Evolutionary conservation across 176 grass and related monocot genomes (phyloP), one percentile per base, ranked within the genome.

Genomic region (Oryza coarctata): DNA sequence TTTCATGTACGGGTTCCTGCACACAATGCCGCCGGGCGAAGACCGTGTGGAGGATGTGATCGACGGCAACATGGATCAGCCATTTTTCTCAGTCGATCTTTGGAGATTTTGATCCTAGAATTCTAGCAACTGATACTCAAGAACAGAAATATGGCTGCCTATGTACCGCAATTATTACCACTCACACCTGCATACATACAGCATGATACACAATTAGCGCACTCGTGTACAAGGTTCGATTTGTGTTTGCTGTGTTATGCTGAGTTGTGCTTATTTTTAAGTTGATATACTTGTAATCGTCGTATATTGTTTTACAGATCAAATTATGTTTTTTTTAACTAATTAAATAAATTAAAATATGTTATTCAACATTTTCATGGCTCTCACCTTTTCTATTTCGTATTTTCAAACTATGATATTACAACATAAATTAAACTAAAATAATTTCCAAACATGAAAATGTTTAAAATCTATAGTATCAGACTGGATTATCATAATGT

Each of bases 1-100:
- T 87, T 76, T 65, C 66, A 87, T 87, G 80, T 77, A 71, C 13
- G 80, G 73, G 22, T 87, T 81, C 9, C 69, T 55, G 20, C 73
- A 69, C 78, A 63, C 38, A 2, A 30, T 70, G 7, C 31, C 30
- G 5, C 65, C 72, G 7, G 17, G 5, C 5, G 79, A 26, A 63
- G 50, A 25, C 22, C 3, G 9, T 0, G 27, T n/a, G 22, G 49
- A 47, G 50, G 78, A 70, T 70, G 32, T 50, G 50, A 63, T 82
- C 31, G 57, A 77, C 18, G 31, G 22, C 0, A 72, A 71, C 6
- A 52, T 31, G 29, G 86, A 71, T 52, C 79, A 83, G 63, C 27
- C 73, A 71, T 87, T 87, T 75, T 41, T 87, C 41, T 77, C 79
- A 22, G 70, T 74, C 11, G 79, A 87, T 9, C 80, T 87, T 8